Conservation (phyloP, 1,284 basidiomycete species). For the Ustilago vetiveriae region DNA sequence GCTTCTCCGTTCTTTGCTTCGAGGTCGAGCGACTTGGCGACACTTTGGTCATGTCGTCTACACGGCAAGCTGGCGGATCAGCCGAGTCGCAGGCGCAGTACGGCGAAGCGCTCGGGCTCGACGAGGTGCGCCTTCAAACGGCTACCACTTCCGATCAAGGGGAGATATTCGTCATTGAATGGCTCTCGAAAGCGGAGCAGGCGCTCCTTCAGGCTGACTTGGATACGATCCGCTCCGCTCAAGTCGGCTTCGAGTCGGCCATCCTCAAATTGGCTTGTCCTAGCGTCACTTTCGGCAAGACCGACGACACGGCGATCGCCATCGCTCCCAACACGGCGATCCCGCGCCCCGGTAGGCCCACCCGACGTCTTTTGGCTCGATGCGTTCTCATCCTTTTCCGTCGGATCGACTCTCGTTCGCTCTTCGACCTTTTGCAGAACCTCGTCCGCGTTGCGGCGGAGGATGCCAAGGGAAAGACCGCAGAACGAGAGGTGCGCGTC, state of each 20-base stretch:
- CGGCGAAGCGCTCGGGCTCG: conserved; percentile 36
- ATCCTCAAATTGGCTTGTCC: conserved; percentile 74
- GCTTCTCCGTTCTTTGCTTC: neutral
- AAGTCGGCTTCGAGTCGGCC: conserved; percentile 74
- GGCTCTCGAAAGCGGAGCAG: conserved; percentile 77
- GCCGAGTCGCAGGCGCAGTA: conserved; percentile 24
- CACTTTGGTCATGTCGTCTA: conserved; percentile 9
- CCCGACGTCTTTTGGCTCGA: conserved; percentile 81
- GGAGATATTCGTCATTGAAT: conserved; percentile 82
- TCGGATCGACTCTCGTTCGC: conserved; percentile 77
- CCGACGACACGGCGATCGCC: conserved; percentile 20
- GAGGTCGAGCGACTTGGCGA: too few relatives aligned
- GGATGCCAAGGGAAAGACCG: conserved; percentile 70
- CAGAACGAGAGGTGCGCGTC: conserved; percentile 79
- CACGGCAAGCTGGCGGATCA: conserved; percentile 3
- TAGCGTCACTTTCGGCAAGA: conserved; percentile 29
- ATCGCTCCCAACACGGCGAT: conserved; percentile 27
- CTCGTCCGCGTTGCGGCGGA: conserved; percentile 51
- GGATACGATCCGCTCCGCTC: conserved; percentile 72
- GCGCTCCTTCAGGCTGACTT: conserved; percentile 69
- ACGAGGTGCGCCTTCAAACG: conserved; percentile 46
- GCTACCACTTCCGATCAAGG: conserved; percentile 76
- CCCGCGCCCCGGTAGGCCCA: conserved; percentile 78
- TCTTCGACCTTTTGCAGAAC: conserved; percentile 83
- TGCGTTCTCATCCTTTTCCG: conserved; percentile 82